phyloP scores from a whole-genome alignment of 2,329 filamentous ascomycete species.

The Botrytis tulipae region DNA sequence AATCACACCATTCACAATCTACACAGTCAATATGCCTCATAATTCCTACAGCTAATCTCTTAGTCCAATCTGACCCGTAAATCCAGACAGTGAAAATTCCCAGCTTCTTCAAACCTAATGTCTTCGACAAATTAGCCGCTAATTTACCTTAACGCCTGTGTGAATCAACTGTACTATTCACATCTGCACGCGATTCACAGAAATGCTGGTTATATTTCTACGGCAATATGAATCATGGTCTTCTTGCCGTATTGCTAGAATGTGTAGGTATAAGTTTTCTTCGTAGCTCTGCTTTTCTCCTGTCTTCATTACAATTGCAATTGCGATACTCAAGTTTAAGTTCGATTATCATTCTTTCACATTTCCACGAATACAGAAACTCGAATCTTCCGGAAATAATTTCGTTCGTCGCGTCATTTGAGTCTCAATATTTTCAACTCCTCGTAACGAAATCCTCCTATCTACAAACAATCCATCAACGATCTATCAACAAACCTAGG shows the following conservation, averaged over 20 bases:
- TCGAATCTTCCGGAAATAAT: background rate
- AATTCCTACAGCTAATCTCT: background rate
- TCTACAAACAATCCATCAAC: accelerated
- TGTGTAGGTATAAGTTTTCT: background rate
- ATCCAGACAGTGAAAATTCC: no score
- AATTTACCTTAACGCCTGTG: no score
- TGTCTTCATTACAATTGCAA: background rate
- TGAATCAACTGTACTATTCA: background rate
- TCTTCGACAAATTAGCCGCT: no score
- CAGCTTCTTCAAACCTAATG: no score
- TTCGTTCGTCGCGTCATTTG: background rate
- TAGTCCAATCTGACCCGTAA: background rate
- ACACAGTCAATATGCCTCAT: background rate
- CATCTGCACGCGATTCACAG: background rate
- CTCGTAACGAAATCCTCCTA: no score
- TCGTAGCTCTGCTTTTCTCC: background rate
- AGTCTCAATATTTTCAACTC: background rate
- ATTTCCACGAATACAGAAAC: no score
- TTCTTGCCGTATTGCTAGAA: background rate
- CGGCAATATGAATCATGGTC: background rate
- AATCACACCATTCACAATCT: background rate
- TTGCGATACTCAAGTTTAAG: background rate
- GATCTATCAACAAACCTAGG: no score
- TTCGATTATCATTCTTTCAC: background rate
- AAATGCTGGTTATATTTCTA: background rate